Evolutionary conservation across 2,329 filamentous ascomycete species (phyloP).

Genomic region (Sphaceloma murrayae): DNA sequence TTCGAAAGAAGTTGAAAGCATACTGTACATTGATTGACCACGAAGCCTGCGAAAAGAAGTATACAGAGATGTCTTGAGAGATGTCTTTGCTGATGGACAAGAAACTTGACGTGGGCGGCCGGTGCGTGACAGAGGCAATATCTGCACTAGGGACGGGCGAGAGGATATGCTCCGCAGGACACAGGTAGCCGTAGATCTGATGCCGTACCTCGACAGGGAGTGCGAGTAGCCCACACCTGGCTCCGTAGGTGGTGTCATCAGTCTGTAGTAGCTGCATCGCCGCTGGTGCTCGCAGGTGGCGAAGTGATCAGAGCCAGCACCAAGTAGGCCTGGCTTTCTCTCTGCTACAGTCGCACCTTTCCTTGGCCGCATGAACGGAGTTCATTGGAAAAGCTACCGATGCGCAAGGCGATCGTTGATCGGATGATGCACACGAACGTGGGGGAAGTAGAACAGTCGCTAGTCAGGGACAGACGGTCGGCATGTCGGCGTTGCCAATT

Average conservation of each 20-base stretch:
- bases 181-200: constrained; percentile 33
- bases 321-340: too few relatives aligned
- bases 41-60: constrained; percentile 27
- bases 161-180: constrained; percentile 23
- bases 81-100: constrained; percentile 25
- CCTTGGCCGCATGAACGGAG: too few relatives aligned
- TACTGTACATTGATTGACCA: constrained; percentile 30
- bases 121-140: constrained; percentile 28
- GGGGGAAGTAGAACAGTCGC: too few relatives aligned
- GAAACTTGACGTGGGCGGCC: constrained; percentile 22
- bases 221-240: constrained; percentile 22
- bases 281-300: too few relatives aligned
- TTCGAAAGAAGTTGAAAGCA: constrained; percentile 31
- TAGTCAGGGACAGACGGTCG: too few relatives aligned
- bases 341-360: too few relatives aligned
- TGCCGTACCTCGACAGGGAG: constrained; percentile 38
- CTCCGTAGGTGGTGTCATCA: too few relatives aligned
- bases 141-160: constrained; percentile 25
- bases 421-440: too few relatives aligned
- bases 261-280: too few relatives aligned
- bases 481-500: neutral
- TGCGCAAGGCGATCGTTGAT: too few relatives aligned
- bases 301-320: too few relatives aligned
- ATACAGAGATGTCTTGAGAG: constrained; percentile 25
- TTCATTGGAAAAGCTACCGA: too few relatives aligned